Conservation (phyloP, 495 filamentous ascomycete species). For the Hyaloscypha variabilis region DNA sequence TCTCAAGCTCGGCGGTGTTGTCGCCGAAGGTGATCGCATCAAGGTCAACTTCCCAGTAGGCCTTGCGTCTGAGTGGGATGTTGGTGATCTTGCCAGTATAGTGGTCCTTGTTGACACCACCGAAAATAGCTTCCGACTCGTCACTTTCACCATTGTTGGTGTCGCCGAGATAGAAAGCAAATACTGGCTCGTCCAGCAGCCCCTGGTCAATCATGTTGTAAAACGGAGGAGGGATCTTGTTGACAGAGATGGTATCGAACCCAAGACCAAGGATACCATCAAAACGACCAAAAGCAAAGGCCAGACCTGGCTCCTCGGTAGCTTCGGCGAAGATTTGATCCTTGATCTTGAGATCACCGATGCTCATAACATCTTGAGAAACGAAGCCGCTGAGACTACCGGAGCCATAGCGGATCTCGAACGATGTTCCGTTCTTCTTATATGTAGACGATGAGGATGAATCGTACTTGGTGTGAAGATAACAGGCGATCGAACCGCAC, state of each 20-base stretch:
- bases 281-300: constrained; percentile 97
- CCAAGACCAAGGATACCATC: constrained; percentile 97
- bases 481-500: constrained; percentile 97
- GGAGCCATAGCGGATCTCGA: constrained; percentile 96
- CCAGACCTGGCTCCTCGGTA: constrained; percentile 89
- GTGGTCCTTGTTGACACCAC: constrained; percentile 84
- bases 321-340: constrained; percentile 95
- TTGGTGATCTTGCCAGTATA: constrained; percentile 90
- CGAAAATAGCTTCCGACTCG: constrained; percentile 87
- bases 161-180: constrained; percentile 92
- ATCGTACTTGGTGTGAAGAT: constrained; percentile 96
- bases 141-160: constrained; percentile 69
- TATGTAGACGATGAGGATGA: constrained; percentile 87
- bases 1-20: constrained; percentile 80
- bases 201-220: constrained; percentile 93
- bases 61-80: constrained; percentile 95
- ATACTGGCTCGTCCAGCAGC: constrained; percentile 87
- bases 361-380: constrained; percentile 80
- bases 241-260: constrained; percentile 94
- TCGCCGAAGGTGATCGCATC: constrained; percentile 88
- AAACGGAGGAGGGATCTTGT: constrained; percentile 91
- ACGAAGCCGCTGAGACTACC: constrained; percentile 94
- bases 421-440: constrained; percentile 88
- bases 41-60: constrained; percentile 99
- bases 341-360: constrained; percentile 87